Evolutionary conservation across 805 yeast genomes (phyloP).

Genomic region (Candida parachauliodes): DNA sequence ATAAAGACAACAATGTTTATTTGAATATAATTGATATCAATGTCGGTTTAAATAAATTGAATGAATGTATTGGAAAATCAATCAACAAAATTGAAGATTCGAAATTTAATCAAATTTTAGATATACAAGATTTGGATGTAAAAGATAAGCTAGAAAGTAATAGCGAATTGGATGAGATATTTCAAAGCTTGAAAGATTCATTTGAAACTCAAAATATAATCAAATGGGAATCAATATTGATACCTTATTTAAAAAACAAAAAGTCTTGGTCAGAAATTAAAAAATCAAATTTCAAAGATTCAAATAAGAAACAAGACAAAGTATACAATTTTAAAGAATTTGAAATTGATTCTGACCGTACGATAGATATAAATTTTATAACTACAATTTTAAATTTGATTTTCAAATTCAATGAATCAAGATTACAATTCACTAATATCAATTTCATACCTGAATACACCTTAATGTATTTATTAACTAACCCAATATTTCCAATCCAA

Average conservation of each 20-base stretch:
- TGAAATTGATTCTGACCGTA: slow-evolving; percentile 63
- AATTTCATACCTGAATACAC: slow-evolving; percentile 52
- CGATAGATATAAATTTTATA: slow-evolving; percentile 58
- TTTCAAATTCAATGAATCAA: slow-evolving; percentile 21
- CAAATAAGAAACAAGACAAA: too few relatives aligned
- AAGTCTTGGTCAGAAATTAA: slow-evolving; percentile 22
- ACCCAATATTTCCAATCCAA: slow-evolving; percentile 75
- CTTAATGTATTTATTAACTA: slow-evolving; percentile 73
- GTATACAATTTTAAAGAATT: slow-evolving; percentile 39
- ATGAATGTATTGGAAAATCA: slow-evolving; percentile 68
- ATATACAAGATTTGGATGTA: slow-evolving; percentile 6
- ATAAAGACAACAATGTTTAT: slow-evolving; percentile 40
- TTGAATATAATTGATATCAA: slow-evolving; percentile 48
- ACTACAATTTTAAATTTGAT: slow-evolving; percentile 41
- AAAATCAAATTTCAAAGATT: slow-evolving; percentile 10
- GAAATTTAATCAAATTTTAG: slow-evolving; percentile 6
- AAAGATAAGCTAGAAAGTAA: slow-evolving; percentile 9
- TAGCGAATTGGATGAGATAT: slow-evolving; percentile 19
- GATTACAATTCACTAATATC: slow-evolving; percentile 20
- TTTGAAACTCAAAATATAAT: slow-evolving; percentile 16
- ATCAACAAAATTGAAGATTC: slow-evolving; percentile 16
- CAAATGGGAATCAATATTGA: slow-evolving; percentile 26
- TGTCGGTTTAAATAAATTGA: slow-evolving; percentile 64
- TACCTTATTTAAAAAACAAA: slow-evolving; percentile 26
- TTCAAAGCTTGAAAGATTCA: slow-evolving; percentile 19